Evolutionary conservation across 306 rosid species (phyloP).

Genomic region (Cucurbita moschata): DNA sequence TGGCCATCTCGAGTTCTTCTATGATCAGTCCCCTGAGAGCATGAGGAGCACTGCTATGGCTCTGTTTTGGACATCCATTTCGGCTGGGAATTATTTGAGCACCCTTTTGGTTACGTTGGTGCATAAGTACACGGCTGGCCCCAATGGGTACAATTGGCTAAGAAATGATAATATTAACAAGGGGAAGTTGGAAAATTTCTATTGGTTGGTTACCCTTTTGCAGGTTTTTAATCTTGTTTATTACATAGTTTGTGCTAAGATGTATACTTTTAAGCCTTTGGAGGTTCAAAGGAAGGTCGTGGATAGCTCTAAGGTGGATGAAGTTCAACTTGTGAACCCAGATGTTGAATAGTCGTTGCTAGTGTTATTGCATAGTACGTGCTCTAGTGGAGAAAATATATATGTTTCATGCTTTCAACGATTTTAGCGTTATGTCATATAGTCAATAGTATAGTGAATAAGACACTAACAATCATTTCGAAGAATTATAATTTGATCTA

Average conservation of each 20-base stretch:
- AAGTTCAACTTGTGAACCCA: slow-evolving; percentile 29
- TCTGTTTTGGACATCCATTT: slow-evolving; percentile 57
- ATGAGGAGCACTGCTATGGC: slow-evolving; percentile 89
- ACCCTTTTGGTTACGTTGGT: slow-evolving; percentile 52
- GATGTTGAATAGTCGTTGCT: too few relatives aligned
- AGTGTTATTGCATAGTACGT: too few relatives aligned
- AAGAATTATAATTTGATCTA: too few relatives aligned
- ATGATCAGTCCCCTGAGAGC: slow-evolving; percentile 87
- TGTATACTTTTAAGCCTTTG: slow-evolving; percentile 59
- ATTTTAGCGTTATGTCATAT: too few relatives aligned
- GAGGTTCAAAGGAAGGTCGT: slow-evolving; percentile 29
- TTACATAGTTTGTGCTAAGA: slow-evolving; percentile 44
- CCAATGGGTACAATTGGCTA: slow-evolving; percentile 76
- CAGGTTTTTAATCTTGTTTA: slow-evolving; percentile 50
- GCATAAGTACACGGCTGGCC: slow-evolving; percentile 46
- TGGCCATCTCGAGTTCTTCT: slow-evolving; percentile 84
- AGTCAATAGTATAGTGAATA: too few relatives aligned
- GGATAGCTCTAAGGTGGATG: slow-evolving; percentile 15
- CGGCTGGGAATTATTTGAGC: slow-evolving; percentile 58
- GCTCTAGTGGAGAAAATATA: too few relatives aligned
- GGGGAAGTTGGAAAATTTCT: slow-evolving; percentile 72
- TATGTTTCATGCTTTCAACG: too few relatives aligned
- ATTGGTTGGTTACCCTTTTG: slow-evolving; percentile 60
- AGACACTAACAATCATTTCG: too few relatives aligned
- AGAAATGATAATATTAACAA: slow-evolving; percentile 48